A percentile compares a stretch with the other conserved stretches of the same genome.
These are phyloP conservation scores for Puccinia novopanici DNA, from an alignment of 1,284 basidiomycete genomes.

Conservation along the genomic window DNA sequence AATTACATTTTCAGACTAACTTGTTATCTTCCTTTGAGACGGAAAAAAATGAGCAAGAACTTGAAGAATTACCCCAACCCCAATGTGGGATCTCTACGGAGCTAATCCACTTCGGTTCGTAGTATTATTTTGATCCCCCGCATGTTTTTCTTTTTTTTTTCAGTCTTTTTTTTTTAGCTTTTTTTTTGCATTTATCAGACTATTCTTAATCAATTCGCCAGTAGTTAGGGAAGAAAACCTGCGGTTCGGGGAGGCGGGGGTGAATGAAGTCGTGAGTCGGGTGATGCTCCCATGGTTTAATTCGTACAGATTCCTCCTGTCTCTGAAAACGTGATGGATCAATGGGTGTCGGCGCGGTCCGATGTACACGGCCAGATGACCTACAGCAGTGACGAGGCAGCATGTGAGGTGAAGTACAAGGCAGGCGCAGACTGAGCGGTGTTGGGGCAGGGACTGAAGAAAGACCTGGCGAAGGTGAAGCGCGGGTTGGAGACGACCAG, in stretches of 20 bases:
- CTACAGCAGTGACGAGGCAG: conserved; percentile 85
- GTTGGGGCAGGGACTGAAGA: conserved; percentile 89
- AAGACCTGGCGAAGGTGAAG: conserved; percentile 87
- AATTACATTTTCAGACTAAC: conserved; percentile 6
- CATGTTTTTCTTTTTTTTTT: neutral
- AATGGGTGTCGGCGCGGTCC: conserved; percentile 94
- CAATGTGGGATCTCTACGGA: conserved; percentile 80
- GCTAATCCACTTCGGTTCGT: conserved; percentile 85
- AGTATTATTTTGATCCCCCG: conserved; percentile 50
- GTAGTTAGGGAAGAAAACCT: conserved; percentile 97
- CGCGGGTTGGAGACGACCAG: conserved; percentile 77
- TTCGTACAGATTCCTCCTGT: conserved; percentile 97
- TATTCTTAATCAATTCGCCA: conserved; percentile 98
- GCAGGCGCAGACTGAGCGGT: conserved; percentile 94
- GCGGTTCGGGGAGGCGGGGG: conserved; percentile 96
- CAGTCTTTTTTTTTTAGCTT: neutral
- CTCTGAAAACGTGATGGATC: conserved; percentile 93
- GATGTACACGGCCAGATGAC: too few species aligned
- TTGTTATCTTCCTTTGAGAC: conserved; percentile 64
- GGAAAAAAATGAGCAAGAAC: conserved; percentile 99
- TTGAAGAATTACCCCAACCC: conserved; percentile 98
- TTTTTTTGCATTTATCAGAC: conserved; percentile 62
- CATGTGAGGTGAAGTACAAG: conserved; percentile 85
- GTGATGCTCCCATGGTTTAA: conserved; percentile 99
- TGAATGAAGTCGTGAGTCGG: conserved; percentile 90